Percentiles rank a stretch among this genome's conserved stretches.
Evolutionary conservation across 1,284 basidiomycete genomes (phyloP).

Genomic region (Malassezia pachydermatis): DNA sequence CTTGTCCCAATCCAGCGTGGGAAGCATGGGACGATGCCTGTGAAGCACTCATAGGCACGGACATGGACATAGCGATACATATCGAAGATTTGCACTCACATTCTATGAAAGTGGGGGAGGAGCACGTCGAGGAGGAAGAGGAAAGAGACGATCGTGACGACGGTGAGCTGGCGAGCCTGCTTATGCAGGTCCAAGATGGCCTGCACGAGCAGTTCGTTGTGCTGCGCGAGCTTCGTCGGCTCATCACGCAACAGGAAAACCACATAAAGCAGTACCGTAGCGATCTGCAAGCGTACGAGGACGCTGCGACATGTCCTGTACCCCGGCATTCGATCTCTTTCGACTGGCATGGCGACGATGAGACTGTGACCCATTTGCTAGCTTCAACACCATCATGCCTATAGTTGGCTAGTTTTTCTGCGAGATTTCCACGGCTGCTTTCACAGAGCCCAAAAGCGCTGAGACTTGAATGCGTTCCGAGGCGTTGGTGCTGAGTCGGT

Average conservation of each 20-base stretch:
- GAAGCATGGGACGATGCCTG: background rate
- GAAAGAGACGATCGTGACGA: background rate
- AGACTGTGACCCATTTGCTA: no score
- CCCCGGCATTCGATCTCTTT: no score
- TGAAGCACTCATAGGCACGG: background rate
- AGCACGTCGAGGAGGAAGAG: no score
- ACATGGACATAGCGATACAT: slow-evolving; percentile 1
- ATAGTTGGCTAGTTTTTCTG: no score
- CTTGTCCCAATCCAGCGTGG: no score
- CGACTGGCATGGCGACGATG: no score
- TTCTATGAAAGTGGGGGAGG: no score
- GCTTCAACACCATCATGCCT: no score
- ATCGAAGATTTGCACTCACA: background rate
- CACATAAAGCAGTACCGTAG: background rate
- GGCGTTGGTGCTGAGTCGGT: slow-evolving; percentile 85
- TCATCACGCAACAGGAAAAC: background rate
- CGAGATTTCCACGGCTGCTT: slow-evolving; percentile 68
- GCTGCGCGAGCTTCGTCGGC: background rate
- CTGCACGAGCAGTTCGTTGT: background rate
- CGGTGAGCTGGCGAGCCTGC: background rate
- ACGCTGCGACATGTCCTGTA: background rate
- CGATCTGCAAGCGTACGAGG: slow-evolving; percentile 4
- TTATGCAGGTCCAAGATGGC: background rate
- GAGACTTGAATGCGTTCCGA: slow-evolving; percentile 90
- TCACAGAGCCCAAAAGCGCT: slow-evolving; percentile 82